Evolutionary conservation across 202 grass and related monocot genomes (phyloP), one percentile per base, ranked within the genome.

Genomic region (Zizania palustris): DNA sequence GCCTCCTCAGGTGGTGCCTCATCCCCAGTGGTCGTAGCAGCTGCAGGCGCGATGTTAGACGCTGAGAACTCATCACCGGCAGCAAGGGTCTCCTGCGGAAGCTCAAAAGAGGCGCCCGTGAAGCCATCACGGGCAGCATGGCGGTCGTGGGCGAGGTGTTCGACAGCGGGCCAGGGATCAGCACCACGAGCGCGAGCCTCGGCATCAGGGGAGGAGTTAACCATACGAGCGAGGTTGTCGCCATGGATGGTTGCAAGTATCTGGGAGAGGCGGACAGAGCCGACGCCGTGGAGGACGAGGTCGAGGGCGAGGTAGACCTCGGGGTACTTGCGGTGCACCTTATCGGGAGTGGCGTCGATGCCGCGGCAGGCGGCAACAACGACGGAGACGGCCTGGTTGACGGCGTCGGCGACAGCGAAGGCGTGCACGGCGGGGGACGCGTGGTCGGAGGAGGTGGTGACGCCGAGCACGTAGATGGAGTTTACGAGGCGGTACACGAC

Each of bases 231-330:
- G 55, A 98, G 90, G 89, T 88, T 98, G 43, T 98, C 96, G 22
- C 96, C 96, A 72, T 98, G 96, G 78, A 98, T 98, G 58, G 96
- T 90, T 28, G 91, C 90, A 13, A 98, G 83, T 61, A 98, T 95
- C 84, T 91, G 87, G 64, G 96, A 82, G 78, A 98, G 90, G 65
- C 96, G 87, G 9, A 99, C 91, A 72, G 89, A 80, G 11, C 96
- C 92, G 0, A 92, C 85, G 77, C 96, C 96, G 45, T 91, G 91
- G 45, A 99, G 89, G 70, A 98, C 89, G 69, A 99, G 93, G 63
- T 99, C 96, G 54, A 99, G 87, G 5, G 96, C 96, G 78, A 99
- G 88, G 67, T 98, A 98, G 8, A 98, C 89, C 85, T 98, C 95
- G 3, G 95, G 91, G 81, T 95, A 98, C 81, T 98, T 98, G 54